Base-by-base conservation (phyloP, 441 rosid genomes). In the Croton setiger region DNA sequence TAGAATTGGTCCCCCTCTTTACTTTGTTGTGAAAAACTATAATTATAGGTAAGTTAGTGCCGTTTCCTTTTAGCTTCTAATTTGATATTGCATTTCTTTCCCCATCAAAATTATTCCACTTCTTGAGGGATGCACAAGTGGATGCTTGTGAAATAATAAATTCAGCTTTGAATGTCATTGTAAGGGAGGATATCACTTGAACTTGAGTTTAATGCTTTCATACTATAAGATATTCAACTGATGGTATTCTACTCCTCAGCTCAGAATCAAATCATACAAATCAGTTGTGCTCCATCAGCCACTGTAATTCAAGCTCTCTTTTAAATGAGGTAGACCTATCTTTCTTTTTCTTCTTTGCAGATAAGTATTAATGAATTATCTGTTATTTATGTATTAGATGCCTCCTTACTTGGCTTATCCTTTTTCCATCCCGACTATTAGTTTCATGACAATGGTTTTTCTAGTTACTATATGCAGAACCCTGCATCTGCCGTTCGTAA, bases 201-300 rank as follows among this genome's bases (percentile, higher is more conserved):
- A 56, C 4, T 18, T 52, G 4, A 39, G 7, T 20, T 52, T 60
- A 35, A 33, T 7, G 7, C 51, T 67, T 60, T 60, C 20, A 66
- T 60, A 23, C 45, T 31, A 45, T 44, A 70, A 57, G 9, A 67
- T 76, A 69, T 76, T 70, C 43, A 55, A 71, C 47, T 77, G 57
- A 85, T 75, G 31, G 75, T 70, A 31, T 69, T 77, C 23, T 64
- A 63, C 74, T 82, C 74, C 77, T 83, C 97, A 95, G 99, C 89
- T 87, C 87, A 69, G 98, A 87, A 76, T 95, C 97, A 78, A 83
- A 80, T 72, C 88, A 95, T 33, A 95, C 98, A 52, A 87, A 90
- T 78, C 90, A 85, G 81, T 77, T 95, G 73, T 95, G 99, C 85
- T 90, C 99, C 83, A 95, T 95, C 74, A 95, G 91, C 83, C 93